phyloP scores from a whole-genome alignment of 192 early-diverging fungal genomes.

The Coemansia asiatica region DNA sequence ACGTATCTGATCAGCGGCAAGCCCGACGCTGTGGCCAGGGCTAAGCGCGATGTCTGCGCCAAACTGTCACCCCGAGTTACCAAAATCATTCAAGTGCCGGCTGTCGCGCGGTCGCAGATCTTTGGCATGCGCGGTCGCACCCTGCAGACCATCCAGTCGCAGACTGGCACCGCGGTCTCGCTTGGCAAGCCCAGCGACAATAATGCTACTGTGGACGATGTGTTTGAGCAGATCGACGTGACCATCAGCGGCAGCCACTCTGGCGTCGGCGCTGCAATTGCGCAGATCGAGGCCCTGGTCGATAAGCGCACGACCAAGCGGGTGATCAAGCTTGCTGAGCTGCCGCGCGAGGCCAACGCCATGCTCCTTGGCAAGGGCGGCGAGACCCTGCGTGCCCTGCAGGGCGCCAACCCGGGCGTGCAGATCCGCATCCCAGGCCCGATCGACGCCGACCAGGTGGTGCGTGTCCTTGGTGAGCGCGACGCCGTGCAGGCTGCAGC shows the following conservation, averaged over 20 bases:
- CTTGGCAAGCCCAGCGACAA: constrained; percentile 56
- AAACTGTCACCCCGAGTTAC: constrained; percentile 69
- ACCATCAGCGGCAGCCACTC: constrained; percentile 82
- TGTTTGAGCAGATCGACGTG: constrained; percentile 58
- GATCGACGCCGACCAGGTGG: constrained; percentile 40
- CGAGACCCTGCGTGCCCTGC: constrained; percentile 54
- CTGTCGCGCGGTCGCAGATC: constrained; percentile 76
- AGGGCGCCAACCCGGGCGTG: constrained; percentile 64
- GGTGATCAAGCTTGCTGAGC: constrained; percentile 62
- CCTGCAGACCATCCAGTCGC: constrained; percentile 69
- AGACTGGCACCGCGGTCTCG: constrained; percentile 74
- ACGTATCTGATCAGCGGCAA: constrained; percentile 86
- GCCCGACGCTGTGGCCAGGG: constrained; percentile 71
- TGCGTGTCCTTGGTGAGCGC: constrained; percentile 79
- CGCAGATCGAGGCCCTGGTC: constrained; percentile 80
- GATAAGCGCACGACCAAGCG: constrained; percentile 73
- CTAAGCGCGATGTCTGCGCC: constrained; percentile 76
- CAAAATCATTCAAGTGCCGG: constrained; percentile 67
- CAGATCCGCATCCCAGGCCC: constrained; percentile 78
- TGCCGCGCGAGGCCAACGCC: constrained; percentile 75
- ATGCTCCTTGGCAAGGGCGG: constrained; percentile 82
- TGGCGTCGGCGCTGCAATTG: constrained; percentile 80
- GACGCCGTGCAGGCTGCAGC: constrained; percentile 68
- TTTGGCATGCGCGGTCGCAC: constrained; percentile 81
- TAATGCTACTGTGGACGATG: constrained; percentile 56